Conservation (phyloP, 1,139 yeast genomes). For the Pichia cactophila region DNA sequence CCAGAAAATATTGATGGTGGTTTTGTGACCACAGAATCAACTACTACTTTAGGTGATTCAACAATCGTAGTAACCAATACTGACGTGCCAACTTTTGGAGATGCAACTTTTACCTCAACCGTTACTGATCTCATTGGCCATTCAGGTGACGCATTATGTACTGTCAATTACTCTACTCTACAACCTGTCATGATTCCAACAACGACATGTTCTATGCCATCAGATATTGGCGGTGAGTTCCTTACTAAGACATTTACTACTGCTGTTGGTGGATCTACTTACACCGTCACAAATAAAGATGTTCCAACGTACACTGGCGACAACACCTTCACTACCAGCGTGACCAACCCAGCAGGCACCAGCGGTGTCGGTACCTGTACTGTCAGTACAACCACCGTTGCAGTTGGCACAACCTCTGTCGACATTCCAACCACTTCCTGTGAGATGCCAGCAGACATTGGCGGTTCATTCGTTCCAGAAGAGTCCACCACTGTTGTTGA, state of each 20-base stretch:
- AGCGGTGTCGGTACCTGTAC: neutral
- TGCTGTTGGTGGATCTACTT: neutral
- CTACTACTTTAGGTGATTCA: too few relatives aligned
- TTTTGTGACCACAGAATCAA: neutral
- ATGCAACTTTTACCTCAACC: neutral
- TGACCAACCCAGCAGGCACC: neutral
- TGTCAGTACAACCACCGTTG: too few relatives aligned
- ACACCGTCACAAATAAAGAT: neutral
- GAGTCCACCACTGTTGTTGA: too few relatives aligned
- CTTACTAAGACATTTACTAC: neutral
- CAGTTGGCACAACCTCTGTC: neutral
- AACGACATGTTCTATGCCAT: too few relatives aligned
- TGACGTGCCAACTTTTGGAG: neutral
- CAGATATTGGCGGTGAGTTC: neutral
- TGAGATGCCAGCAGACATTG: too few relatives aligned
- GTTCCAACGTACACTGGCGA: neutral
- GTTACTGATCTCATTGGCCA: neutral
- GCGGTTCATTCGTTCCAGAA: too few relatives aligned
- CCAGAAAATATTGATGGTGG: neutral
- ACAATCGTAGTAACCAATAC: too few relatives aligned
- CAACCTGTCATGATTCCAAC: too few relatives aligned
- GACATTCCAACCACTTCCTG: too few relatives aligned
- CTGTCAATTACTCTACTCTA: neutral
- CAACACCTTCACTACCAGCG: neutral
- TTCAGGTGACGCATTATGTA: neutral